Percentiles rank a stretch among this genome's conserved stretches.
These are phyloP conservation scores for Globisporangium acanthophoron DNA, from an alignment of 352 stramenopile species.

Conservation along the genomic window DNA sequence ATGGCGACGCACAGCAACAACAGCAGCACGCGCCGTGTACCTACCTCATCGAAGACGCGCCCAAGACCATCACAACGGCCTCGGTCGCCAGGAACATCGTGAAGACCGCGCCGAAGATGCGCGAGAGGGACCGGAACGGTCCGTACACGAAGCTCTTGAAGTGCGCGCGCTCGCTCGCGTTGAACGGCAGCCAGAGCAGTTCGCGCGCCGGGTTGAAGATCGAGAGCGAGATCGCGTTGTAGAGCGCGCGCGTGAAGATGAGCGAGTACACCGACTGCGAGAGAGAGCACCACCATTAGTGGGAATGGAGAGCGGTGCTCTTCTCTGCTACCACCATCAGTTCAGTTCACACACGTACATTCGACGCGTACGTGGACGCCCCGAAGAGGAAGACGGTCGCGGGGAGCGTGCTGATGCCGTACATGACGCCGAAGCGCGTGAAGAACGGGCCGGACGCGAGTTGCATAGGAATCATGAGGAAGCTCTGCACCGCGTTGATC, in stretches of 20 bases:
- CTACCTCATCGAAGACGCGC: constrained; percentile 54
- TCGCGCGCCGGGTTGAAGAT: constrained; percentile 85
- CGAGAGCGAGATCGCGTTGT: constrained; percentile 73
- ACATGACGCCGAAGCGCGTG: constrained; percentile 84
- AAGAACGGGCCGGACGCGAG: constrained; percentile 74
- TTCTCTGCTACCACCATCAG: too few species aligned
- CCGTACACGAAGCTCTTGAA: constrained; percentile 82
- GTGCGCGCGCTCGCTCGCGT: constrained; percentile 50
- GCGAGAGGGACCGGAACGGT: constrained; percentile 72
- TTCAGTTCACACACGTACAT: constrained; percentile 19
- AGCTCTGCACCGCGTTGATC: constrained; percentile 82
- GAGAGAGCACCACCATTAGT: neutral
- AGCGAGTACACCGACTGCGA: constrained; percentile 46
- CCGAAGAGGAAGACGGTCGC: constrained; percentile 73
- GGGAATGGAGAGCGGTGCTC: too few species aligned
- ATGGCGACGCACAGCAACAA: neutral
- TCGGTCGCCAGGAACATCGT: constrained; percentile 64
- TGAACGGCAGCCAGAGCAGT: constrained; percentile 82
- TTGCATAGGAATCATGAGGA: constrained; percentile 86
- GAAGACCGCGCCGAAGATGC: constrained; percentile 66
- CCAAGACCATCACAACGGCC: constrained; percentile 38
- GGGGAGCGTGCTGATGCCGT: constrained; percentile 68
- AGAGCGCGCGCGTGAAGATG: constrained; percentile 64
- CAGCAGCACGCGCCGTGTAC: neutral
- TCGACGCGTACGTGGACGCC: constrained; percentile 48